Conservation (phyloP, 805 yeast species). For the Wickerhamomyces chambardii region DNA sequence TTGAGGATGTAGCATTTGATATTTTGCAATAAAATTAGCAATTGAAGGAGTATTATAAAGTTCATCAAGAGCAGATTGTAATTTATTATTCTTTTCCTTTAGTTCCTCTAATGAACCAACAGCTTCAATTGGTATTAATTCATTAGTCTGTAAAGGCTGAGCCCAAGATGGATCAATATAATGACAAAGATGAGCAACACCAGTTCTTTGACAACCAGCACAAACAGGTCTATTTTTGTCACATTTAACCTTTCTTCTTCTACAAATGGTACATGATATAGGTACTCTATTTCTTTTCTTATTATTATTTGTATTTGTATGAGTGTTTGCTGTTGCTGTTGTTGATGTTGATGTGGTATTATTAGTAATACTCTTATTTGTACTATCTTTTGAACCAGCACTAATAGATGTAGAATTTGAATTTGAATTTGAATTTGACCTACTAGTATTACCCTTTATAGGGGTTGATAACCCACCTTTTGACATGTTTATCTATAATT, state of each 20-base stretch:
- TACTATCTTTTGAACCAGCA: too few relatives aligned
- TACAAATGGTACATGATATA: constrained; percentile 36
- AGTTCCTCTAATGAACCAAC: constrained; percentile 42
- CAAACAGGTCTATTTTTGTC: constrained; percentile 46
- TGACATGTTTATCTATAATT: too few relatives aligned
- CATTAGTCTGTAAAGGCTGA: constrained; percentile 32
- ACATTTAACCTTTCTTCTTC: constrained; percentile 41
- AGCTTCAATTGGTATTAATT: constrained; percentile 27
- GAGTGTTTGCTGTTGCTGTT: not conserved
- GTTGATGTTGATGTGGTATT: not conserved
- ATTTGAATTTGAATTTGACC: too few relatives aligned
- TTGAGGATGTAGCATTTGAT: constrained; percentile 19
- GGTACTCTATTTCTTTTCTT: constrained; percentile 39
- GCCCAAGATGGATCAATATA: constrained; percentile 58
- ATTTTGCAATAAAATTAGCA: too few relatives aligned
- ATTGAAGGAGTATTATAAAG: too few relatives aligned
- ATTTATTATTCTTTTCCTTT: constrained; percentile 41
- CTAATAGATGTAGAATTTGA: too few relatives aligned
- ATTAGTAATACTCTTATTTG: too few relatives aligned
- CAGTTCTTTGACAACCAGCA: constrained; percentile 46
- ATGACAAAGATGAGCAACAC: constrained; percentile 48
- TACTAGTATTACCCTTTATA: too few relatives aligned
- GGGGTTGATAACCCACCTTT: too few relatives aligned
- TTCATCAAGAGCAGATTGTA: too few relatives aligned
- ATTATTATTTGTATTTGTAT: not conserved